These are phyloP conservation scores for Calonectria honghensis DNA, from an alignment of 2,329 filamentous ascomycete species.

Conservation along the genomic window DNA sequence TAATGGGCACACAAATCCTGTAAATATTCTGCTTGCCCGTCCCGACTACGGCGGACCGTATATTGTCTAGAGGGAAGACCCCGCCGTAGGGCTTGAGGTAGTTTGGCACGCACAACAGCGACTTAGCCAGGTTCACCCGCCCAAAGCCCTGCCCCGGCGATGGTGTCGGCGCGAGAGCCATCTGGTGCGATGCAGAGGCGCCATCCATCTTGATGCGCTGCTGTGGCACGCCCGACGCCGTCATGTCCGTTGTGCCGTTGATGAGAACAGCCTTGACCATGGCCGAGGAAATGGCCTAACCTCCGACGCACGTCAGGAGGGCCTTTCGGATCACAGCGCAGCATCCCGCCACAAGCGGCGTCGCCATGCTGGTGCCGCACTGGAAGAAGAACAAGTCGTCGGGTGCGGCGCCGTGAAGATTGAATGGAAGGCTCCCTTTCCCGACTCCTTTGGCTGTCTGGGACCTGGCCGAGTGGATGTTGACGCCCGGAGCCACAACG, in stretches of 20 bases:
- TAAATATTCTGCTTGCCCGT: background rate
- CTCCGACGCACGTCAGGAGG: background rate
- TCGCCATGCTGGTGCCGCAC: background rate
- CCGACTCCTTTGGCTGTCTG: background rate
- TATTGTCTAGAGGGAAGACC: background rate
- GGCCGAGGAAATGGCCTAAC: background rate
- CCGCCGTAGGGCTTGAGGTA: background rate
- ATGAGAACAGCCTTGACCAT: background rate
- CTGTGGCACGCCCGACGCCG: background rate
- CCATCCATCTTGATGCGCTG: no score
- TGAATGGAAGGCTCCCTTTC: background rate
- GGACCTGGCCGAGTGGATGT: background rate
- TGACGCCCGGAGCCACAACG: background rate
- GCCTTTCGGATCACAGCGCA: background rate
- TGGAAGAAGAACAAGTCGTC: background rate
- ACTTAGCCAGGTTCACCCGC: background rate
- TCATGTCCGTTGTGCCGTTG: constrained; percentile 2
- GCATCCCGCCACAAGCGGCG: background rate
- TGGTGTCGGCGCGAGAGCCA: background rate
- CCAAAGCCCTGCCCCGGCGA: background rate
- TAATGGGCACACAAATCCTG: background rate
- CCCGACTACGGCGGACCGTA: background rate
- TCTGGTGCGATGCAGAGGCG: background rate
- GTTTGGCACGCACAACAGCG: background rate
- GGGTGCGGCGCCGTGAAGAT: background rate